phyloP scores from a whole-genome alignment of 345 rosid species.

The Ailanthus altissimus region DNA sequence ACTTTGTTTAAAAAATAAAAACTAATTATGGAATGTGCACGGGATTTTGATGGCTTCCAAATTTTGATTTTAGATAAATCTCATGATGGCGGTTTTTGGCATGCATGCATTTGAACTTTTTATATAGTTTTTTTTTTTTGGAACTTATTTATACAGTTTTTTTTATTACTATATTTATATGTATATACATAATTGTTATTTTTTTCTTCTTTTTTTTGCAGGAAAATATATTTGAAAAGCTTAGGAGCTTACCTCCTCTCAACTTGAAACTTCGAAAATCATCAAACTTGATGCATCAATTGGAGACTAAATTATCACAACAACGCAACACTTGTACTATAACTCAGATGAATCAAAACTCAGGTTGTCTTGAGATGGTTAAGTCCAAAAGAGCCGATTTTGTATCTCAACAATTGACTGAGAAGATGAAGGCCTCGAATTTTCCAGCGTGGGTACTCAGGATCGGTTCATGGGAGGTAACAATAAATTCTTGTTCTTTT shows the following conservation, averaged over 20 bases:
- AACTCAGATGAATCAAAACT: background rate
- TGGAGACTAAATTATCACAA: background rate
- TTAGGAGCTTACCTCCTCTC: constrained; percentile 24
- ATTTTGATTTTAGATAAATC: background rate
- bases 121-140: no score
- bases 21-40: background rate
- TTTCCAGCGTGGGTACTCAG: constrained; percentile 33
- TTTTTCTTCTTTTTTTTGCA: background rate
- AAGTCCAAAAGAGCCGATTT: background rate
- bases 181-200: background rate
- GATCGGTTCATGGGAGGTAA: constrained; percentile 57
- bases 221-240: background rate
- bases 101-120: background rate
- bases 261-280: constrained; percentile 23
- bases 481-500: no score
- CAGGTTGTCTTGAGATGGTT: background rate
- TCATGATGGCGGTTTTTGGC: background rate
- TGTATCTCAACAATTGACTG: constrained; percentile 12
- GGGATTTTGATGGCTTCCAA: background rate
- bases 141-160: no score
- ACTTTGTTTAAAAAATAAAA: no score
- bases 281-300: constrained; percentile 4
- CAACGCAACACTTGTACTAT: background rate
- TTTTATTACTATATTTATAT: no score
- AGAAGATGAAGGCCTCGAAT: constrained; percentile 46